These are phyloP conservation scores for Dioscorea zingiberensis DNA, from an alignment of 106 monocot species.

Conservation along the genomic window DNA sequence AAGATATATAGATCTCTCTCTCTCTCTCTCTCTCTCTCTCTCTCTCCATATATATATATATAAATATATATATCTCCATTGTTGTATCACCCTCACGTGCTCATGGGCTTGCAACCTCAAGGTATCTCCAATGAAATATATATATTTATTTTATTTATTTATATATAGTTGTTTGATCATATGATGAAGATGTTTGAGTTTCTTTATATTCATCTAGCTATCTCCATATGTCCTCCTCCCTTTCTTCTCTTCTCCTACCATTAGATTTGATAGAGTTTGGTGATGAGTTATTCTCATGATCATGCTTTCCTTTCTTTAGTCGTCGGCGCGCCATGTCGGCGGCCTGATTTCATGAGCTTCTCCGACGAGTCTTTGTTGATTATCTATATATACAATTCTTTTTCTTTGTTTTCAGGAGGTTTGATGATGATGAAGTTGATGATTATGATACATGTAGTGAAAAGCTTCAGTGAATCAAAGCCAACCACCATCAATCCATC, in stretches of 20 bases:
- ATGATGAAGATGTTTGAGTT: not conserved
- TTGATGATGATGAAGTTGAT: too few relatives aligned
- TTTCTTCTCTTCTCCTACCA: not conserved
- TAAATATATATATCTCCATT: slow-evolving; percentile 1
- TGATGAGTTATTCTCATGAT: not conserved
- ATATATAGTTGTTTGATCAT: too few relatives aligned
- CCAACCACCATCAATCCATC: too few relatives aligned
- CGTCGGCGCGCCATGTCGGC: too few relatives aligned
- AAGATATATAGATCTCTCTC: not conserved
- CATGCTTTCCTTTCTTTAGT: too few relatives aligned
- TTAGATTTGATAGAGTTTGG: not conserved
- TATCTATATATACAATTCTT: too few relatives aligned
- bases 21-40: too few relatives aligned
- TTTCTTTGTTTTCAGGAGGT: too few relatives aligned
- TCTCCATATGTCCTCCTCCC: slow-evolving; percentile 1
- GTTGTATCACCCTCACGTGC: slow-evolving; percentile 20
- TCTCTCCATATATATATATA: too few relatives aligned
- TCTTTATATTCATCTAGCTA: not conserved
- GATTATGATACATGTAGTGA: too few relatives aligned
- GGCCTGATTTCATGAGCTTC: not conserved
- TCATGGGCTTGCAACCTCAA: slow-evolving; percentile 13
- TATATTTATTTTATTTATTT: slow-evolving; percentile 2
- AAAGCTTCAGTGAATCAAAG: too few relatives aligned
- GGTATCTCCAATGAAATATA: slow-evolving; percentile 12
- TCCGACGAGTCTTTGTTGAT: not conserved